phyloP scores from a whole-genome alignment of 352 stramenopile species.

The Phytophthora pistaciae region DNA sequence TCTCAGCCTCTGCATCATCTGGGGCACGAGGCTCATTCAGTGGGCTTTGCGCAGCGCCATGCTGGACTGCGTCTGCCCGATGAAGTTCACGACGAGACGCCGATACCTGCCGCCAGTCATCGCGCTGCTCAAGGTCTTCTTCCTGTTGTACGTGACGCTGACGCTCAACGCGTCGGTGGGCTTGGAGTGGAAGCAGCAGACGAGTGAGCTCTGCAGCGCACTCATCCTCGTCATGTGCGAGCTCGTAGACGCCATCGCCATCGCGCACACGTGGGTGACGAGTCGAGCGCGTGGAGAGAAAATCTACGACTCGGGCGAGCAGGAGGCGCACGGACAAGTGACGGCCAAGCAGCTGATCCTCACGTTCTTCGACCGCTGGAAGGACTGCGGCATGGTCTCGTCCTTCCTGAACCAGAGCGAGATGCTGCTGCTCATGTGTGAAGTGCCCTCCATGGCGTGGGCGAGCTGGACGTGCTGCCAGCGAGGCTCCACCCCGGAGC shows the following conservation, averaged over 20 bases:
- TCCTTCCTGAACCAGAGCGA: conserved; percentile 44
- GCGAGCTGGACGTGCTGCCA: conserved; percentile 38
- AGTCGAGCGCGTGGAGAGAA: conserved; percentile 30
- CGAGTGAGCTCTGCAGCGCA: conserved; percentile 10
- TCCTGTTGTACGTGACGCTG: no score
- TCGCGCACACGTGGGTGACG: conserved; percentile 35
- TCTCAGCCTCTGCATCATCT: conserved; percentile 34
- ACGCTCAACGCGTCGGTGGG: no score
- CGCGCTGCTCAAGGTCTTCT: no score
- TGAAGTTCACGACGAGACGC: conserved; percentile 31
- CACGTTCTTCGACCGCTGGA: conserved; percentile 48
- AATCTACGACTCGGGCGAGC: conserved; percentile 29
- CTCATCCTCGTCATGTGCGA: conserved; percentile 43
- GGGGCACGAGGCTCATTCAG: conserved; percentile 31
- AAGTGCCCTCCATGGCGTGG: conserved; percentile 41
- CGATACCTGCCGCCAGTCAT: conserved; percentile 15
- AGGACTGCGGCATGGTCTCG: conserved; percentile 42
- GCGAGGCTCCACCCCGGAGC: conserved; percentile 28
- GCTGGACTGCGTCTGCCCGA: conserved; percentile 24
- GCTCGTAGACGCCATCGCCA: conserved; percentile 33
- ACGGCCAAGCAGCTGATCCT: conserved; percentile 31
- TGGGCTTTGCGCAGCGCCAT: conserved; percentile 32
- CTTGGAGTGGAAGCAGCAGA: no score
- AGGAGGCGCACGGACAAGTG: conserved; percentile 21
- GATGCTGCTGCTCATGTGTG: conserved; percentile 28